Conservation (phyloP, 306 rosid genomes). For the Citrullus mucosospermus region DNA sequence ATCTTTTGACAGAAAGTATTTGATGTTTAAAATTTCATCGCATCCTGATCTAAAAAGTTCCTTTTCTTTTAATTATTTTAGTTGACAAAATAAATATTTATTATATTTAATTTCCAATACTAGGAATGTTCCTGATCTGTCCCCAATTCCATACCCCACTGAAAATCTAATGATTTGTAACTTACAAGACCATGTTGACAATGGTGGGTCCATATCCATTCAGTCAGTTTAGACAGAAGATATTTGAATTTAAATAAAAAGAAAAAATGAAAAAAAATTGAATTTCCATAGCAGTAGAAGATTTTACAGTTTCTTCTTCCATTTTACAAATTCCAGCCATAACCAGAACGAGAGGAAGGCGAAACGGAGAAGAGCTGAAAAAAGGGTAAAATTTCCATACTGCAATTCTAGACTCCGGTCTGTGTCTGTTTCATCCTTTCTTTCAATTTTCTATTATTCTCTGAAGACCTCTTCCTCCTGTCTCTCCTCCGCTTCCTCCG, state of each 20-base stretch:
- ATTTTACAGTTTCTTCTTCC: background rate
- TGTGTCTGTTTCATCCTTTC: background rate
- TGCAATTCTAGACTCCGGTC: background rate
- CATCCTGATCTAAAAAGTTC: background rate
- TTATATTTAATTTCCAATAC: background rate
- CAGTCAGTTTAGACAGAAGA: background rate
- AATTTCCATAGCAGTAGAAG: background rate
- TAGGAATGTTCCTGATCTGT: background rate
- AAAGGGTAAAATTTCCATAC: background rate
- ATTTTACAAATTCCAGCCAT: background rate
- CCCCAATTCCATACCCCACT: conserved; percentile 4
- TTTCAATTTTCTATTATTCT: conserved; percentile 19
- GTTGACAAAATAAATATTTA: background rate
- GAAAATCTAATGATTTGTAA: background rate
- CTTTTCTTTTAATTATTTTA: background rate
- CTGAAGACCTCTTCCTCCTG: conserved; percentile 31
- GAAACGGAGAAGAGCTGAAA: background rate
- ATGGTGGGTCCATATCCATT: conserved; percentile 11
- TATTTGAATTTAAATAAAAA: background rate
- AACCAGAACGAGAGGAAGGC: background rate
- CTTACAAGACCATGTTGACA: background rate
- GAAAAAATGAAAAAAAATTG: background rate
- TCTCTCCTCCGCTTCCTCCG: conserved; percentile 26
- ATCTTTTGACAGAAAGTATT: background rate
- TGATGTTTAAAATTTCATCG: background rate